Evolutionary conservation across 495 filamentous ascomycete genomes (phyloP).

Genomic region (Neurospora sp.): DNA sequence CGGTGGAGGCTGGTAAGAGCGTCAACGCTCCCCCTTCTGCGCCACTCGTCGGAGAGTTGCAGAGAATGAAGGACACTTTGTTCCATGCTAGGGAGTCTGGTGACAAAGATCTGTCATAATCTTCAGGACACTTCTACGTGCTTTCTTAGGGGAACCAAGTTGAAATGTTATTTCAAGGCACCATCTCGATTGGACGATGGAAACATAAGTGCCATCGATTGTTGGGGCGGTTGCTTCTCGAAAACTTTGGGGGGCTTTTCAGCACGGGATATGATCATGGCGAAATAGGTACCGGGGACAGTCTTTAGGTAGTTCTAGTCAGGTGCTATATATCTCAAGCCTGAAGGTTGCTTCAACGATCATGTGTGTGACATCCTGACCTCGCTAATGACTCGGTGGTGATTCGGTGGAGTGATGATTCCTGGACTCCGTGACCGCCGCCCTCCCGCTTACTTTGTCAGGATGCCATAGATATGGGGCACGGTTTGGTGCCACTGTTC

Average conservation of each 20-base stretch:
- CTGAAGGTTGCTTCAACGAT: background rate
- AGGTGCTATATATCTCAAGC: background rate
- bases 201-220: background rate
- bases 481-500: conserved; percentile 38
- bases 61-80: background rate
- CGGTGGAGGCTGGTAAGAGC: conserved; percentile 9
- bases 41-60: background rate
- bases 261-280: background rate
- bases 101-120: background rate
- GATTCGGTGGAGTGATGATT: background rate
- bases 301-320: background rate
- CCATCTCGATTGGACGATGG: background rate
- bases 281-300: background rate
- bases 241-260: background rate
- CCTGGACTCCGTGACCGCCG: background rate
- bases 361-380: background rate
- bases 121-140: background rate
- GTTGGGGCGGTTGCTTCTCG: background rate
- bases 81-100: background rate
- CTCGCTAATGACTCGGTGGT: background rate
- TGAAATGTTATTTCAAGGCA: background rate
- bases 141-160: background rate
- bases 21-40: background rate
- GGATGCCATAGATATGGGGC: conserved; percentile 46
- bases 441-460: conserved; percentile 31